Percentiles rank a stretch among this genome's conserved stretches.
phyloP scores from a whole-genome alignment of 202 grass and related monocot genomes.

The Hordeum pubiflorum region DNA sequence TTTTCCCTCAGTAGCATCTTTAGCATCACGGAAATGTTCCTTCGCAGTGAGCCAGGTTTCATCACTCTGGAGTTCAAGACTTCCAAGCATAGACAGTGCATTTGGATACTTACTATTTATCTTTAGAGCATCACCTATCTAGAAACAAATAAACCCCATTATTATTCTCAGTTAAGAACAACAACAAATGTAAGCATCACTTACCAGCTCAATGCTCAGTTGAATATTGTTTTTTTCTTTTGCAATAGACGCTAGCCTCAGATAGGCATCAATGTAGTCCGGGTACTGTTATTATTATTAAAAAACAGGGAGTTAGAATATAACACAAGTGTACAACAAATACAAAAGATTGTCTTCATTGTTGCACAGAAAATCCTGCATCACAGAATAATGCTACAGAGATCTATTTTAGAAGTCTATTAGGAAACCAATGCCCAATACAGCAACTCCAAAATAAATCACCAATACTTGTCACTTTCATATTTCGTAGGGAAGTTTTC shows the following conservation, averaged over 20 bases:
- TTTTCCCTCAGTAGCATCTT: conserved; percentile 76
- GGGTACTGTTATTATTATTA: conserved; percentile 43
- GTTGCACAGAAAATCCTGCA: background rate
- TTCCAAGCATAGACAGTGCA: conserved; percentile 84
- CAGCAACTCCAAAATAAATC: background rate
- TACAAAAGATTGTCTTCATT: background rate
- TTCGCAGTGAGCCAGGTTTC: conserved; percentile 86
- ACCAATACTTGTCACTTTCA: background rate
- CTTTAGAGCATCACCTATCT: conserved; percentile 91
- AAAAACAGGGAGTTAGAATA: conserved; percentile 14
- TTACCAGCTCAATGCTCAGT: conserved; percentile 82
- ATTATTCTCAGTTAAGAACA: conserved; percentile 7
- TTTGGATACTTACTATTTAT: conserved; percentile 82
- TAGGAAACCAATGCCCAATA: background rate
- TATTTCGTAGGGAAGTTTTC: background rate
- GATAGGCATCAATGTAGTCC: conserved; percentile 81
- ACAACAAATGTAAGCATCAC: background rate
- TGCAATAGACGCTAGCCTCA: conserved; percentile 84
- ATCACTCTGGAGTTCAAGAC: conserved; percentile 76
- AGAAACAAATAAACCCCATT: conserved; percentile 21
- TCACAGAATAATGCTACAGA: background rate
- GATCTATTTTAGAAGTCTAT: background rate
- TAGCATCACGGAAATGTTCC: conserved; percentile 78
- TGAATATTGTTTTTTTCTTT: conserved; percentile 74
- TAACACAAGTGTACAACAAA: background rate